A percentile compares a stretch with the other conserved stretches of the same genome.
Evolutionary conservation across 768 basidiomycete species (phyloP).

Genomic region (Mrakia gelida): DNA sequence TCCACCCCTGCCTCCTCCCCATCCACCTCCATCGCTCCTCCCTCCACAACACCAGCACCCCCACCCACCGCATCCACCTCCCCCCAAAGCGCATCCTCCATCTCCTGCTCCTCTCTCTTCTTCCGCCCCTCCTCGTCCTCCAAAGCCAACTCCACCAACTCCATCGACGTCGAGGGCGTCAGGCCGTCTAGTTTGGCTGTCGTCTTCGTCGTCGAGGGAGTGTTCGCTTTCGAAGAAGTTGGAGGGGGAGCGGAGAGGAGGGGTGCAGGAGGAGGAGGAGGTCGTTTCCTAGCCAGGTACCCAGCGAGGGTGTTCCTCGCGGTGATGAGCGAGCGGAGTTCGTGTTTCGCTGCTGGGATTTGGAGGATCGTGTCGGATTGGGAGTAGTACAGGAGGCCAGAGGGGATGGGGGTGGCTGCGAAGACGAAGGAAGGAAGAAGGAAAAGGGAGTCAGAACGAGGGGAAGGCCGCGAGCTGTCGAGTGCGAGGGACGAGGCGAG

Average conservation of each 20-base stretch:
- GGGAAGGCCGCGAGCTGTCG: too few species aligned
- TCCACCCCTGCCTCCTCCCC: slow-evolving; percentile 32
- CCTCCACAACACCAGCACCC: neutral
- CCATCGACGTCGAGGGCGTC: neutral
- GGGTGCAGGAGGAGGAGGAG: neutral
- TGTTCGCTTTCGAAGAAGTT: neutral
- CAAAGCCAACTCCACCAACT: neutral
- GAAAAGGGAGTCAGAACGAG: too few species aligned
- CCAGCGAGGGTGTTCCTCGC: slow-evolving; percentile 78
- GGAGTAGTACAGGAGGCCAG: slow-evolving; percentile 89
- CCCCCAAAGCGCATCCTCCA: slow-evolving; percentile 5
- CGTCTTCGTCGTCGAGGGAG: neutral
- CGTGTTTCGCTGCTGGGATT: slow-evolving; percentile 73
- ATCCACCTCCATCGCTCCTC: slow-evolving; percentile 27
- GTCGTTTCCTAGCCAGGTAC: slow-evolving; percentile 51
- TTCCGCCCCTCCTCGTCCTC: neutral
- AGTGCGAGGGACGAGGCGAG: neutral
- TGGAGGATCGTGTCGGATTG: slow-evolving; percentile 81
- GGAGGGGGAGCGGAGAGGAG: neutral
- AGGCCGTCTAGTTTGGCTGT: too few species aligned
- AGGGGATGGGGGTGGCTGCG: slow-evolving; percentile 63
- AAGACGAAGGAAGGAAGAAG: neutral
- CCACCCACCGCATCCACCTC: neutral
- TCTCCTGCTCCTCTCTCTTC: neutral
- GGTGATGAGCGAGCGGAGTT: slow-evolving; percentile 74